Conservation (phyloP, 192 early-diverging fungal genomes). For the Backusella australiensis region DNA sequence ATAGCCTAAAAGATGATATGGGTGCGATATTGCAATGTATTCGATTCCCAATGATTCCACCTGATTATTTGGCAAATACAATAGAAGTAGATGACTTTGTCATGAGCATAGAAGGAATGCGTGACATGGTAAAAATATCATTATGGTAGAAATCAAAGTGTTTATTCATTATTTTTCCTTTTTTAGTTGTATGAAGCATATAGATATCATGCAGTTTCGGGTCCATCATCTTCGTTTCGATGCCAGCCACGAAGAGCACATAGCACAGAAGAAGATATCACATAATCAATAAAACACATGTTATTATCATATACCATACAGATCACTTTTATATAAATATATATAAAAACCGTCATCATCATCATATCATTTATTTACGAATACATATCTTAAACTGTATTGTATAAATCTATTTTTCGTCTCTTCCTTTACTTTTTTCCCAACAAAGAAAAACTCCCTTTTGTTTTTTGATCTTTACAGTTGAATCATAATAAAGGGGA, state of each 20-base stretch:
- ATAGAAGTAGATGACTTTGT: constrained; percentile 26
- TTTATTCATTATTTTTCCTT: too few relatives aligned
- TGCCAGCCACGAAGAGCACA: neutral
- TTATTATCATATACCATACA: neutral
- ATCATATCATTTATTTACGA: too few relatives aligned
- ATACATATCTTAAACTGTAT: too few relatives aligned
- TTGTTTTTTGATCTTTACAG: too few relatives aligned
- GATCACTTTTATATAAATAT: too few relatives aligned
- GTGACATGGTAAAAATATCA: constrained; percentile 27
- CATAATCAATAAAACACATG: constrained; percentile 10
- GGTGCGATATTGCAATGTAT: constrained; percentile 31
- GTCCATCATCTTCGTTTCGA: neutral
- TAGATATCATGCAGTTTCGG: constrained; percentile 3
- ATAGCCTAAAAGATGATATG: neutral
- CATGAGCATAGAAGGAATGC: constrained; percentile 33
- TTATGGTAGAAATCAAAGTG: too few relatives aligned
- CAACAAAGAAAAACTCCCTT: too few relatives aligned
- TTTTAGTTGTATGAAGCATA: constrained; percentile 16
- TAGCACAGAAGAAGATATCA: neutral
- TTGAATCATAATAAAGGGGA: too few relatives aligned
- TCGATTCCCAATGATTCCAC: constrained; percentile 34
- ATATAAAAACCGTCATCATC: too few relatives aligned
- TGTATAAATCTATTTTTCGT: too few relatives aligned
- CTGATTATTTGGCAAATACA: constrained; percentile 25
- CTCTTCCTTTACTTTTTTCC: too few relatives aligned